Evolutionary conservation across 805 yeast species (phyloP), one percentile per base, ranked within the genome.

Genomic region (Schwanniomyces occidentalis): DNA sequence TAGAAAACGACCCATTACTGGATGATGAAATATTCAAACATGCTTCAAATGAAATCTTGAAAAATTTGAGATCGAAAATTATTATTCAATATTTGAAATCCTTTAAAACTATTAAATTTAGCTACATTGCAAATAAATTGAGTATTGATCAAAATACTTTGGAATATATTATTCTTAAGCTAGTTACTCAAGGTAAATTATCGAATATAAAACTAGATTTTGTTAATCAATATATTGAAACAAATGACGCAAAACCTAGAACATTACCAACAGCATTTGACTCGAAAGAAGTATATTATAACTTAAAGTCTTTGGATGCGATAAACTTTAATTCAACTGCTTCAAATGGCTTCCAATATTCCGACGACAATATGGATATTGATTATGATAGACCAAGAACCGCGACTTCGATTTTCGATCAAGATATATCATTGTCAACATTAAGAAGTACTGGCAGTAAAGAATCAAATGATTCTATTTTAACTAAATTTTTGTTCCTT

Each of bases 41-140:
- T n/a, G 57, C 72, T 0, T 38, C 51, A 2, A 36, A 42, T 8
- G 45, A 50, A 12, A 61, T 67, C 6, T 38, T 52, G 16, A 40
- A 49, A 14, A 59, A 65, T 30, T 54, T 68, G 26, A 54, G 56
- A 33, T 46, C 54, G n/a, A 64, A 59, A 29, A 46, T 58, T 12
- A 35, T 67, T 3, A 34, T 50, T n/a, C 54, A 58, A 30, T 45
- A 52, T 18, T 40, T 60, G 19, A 54, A 53, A 24, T 58, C 71
- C 1, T 68, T 61, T 38, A 49, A 51, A 16, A 38, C 52, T 1
- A 37, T 68, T 2, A 40, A 46, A 15, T 61, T 65, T 34, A 60
- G 52, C 6, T 61, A 40, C 27, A 38, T 66, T 10, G 40, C 40
- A 14, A 20, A 39, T 1, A 48, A 47, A 16, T 46, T 67, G 20